These are phyloP conservation scores for Candida coleopterorum DNA, from an alignment of 805 yeast species.

Conservation along the genomic window DNA sequence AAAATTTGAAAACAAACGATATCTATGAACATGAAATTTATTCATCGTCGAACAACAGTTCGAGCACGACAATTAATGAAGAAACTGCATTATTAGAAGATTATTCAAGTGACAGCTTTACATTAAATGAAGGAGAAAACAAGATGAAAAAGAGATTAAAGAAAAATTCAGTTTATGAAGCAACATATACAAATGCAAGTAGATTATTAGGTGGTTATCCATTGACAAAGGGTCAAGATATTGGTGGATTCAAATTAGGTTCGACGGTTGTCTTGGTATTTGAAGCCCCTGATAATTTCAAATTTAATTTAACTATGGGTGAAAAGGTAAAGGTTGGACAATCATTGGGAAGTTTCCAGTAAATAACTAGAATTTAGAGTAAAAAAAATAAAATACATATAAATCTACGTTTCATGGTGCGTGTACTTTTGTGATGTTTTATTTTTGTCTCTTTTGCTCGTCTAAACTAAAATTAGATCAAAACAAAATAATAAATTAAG, in stretches of 20 bases:
- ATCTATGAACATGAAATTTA: conserved; percentile 49
- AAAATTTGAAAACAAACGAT: conserved; percentile 80
- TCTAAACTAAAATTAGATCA: conserved; percentile 2
- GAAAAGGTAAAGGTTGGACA: conserved; percentile 84
- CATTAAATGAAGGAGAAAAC: conserved; percentile 12
- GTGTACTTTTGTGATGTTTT: background rate
- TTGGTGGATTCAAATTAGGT: conserved; percentile 96
- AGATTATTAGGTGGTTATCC: conserved; percentile 80
- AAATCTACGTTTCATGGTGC: too few relatives aligned
- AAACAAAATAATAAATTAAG: background rate
- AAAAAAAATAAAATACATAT: too few relatives aligned
- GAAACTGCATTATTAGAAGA: conserved; percentile 25
- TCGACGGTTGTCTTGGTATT: conserved; percentile 95
- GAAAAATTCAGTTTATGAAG: conserved; percentile 88
- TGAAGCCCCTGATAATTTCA: conserved; percentile 85
- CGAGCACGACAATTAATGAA: conserved; percentile 17
- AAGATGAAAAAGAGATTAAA: conserved; percentile 40
- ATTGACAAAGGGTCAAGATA: conserved; percentile 83
- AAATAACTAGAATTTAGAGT: too few relatives aligned
- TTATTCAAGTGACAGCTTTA: conserved; percentile 13
- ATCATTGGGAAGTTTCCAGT: conserved; percentile 56
- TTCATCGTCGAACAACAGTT: conserved; percentile 14
- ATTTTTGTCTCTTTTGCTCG: background rate
- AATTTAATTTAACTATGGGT: conserved; percentile 66
- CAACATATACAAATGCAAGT: conserved; percentile 81